A percentile compares a stretch with the other conserved stretches of the same genome.
These are phyloP conservation scores for Torulaspora delbrueckii DNA, from an alignment of 805 yeast species.

Conservation along the genomic window DNA sequence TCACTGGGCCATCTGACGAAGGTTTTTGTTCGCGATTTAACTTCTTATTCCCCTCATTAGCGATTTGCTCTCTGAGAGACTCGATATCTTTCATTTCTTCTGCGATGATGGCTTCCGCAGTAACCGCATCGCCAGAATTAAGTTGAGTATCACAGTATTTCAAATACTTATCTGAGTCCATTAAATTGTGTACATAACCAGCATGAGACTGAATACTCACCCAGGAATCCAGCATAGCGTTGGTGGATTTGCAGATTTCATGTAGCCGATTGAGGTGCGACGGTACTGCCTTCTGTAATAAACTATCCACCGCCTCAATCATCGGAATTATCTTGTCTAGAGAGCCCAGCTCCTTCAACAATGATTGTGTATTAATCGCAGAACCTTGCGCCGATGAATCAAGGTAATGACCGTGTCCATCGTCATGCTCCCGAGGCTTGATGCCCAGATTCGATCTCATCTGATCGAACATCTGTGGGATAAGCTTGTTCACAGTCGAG, in stretches of 20 bases:
- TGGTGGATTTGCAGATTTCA: constrained; percentile 44
- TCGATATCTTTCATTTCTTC: constrained; percentile 19
- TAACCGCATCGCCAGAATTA: constrained; percentile 22
- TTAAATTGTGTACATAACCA: constrained; percentile 46
- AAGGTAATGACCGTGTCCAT: not conserved
- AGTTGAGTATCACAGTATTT: constrained; percentile 29
- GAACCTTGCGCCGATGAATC: constrained; percentile 13
- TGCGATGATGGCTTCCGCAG: constrained; percentile 10
- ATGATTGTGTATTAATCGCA: constrained; percentile 28
- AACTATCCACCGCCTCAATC: constrained; percentile 24
- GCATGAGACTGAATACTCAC: constrained; percentile 58
- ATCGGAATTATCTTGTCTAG: constrained; percentile 30
- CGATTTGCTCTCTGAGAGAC: constrained; percentile 16
- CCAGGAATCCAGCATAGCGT: constrained; percentile 54
- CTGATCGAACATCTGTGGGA: constrained; percentile 34
- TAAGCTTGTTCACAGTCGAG: constrained; percentile 26
- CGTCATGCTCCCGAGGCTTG: constrained; percentile 2
- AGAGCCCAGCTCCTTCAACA: constrained; percentile 29
- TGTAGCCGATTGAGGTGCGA: constrained; percentile 34
- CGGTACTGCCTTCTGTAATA: constrained; percentile 20
- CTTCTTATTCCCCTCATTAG: constrained; percentile 11
- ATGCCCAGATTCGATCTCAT: constrained; percentile 26
- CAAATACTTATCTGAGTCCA: constrained; percentile 41
- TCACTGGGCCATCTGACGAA: not conserved
- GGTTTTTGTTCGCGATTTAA: not conserved